phyloP scores from a whole-genome alignment of 164 flowering plant species.

The Liquidambar formosana region DNA sequence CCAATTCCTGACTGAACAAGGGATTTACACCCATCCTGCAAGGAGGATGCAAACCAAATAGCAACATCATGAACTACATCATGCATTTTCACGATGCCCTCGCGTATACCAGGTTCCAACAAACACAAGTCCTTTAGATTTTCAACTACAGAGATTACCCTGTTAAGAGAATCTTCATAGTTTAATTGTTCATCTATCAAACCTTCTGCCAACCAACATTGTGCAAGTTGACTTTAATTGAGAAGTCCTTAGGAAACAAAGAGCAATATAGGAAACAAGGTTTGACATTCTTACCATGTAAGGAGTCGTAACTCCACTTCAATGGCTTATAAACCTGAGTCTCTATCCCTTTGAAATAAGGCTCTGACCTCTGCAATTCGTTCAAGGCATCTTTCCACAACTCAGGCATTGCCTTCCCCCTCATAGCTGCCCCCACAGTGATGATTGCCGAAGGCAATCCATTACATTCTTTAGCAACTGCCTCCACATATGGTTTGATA shows the following conservation, averaged over 20 bases:
- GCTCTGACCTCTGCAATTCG: background rate
- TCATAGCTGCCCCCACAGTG: slow-evolving; percentile 2
- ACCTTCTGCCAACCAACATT: slow-evolving; percentile 9
- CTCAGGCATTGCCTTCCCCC: slow-evolving; percentile 1
- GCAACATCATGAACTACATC: slow-evolving; percentile 14
- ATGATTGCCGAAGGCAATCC: slow-evolving; percentile 7
- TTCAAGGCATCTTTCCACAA: slow-evolving; percentile 5
- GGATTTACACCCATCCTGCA: background rate
- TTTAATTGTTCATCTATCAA: background rate
- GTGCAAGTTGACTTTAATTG: background rate
- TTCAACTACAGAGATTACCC: background rate
- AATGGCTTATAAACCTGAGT: slow-evolving; percentile 1
- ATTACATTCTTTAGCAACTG: slow-evolving; percentile 1
- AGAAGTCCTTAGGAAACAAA: slow-evolving; percentile 4
- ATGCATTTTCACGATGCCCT: slow-evolving; percentile 10
- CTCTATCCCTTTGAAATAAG: background rate
- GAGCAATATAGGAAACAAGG: slow-evolving; percentile 3
- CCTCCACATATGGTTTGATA: background rate
- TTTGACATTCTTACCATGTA: background rate
- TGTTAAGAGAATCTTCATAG: background rate
- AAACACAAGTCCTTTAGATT: background rate
- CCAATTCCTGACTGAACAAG: no score
- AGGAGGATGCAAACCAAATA: slow-evolving; percentile 8
- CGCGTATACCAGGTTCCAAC: slow-evolving; percentile 3
- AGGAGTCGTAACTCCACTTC: slow-evolving; percentile 10